phyloP scores from a whole-genome alignment of 2,329 filamentous ascomycete species.

The Pyrenochaeta sp. region DNA sequence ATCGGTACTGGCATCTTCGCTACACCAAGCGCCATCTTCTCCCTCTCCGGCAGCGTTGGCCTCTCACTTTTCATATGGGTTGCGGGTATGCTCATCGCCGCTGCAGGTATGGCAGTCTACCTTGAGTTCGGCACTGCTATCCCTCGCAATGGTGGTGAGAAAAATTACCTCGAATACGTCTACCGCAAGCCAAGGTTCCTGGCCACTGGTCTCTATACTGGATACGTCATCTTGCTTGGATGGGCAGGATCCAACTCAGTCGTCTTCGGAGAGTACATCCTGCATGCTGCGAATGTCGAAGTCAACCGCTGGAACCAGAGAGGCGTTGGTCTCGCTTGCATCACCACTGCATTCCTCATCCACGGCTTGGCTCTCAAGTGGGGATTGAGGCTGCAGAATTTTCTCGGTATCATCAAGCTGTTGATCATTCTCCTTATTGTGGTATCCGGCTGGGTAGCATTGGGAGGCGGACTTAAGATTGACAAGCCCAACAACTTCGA shows the following conservation, averaged over 20 bases:
- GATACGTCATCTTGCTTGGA: constrained; percentile 68
- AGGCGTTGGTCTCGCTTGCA: constrained; percentile 71
- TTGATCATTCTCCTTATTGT: constrained; percentile 71
- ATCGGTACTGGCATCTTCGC: constrained; percentile 74
- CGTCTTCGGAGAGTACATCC: constrained; percentile 75
- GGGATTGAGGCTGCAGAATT: constrained; percentile 73
- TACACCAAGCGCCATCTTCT: constrained; percentile 67
- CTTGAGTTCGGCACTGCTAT: constrained; percentile 72
- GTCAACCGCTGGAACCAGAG: constrained; percentile 73
- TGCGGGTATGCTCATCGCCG: constrained; percentile 67
- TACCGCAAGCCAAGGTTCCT: constrained; percentile 69
- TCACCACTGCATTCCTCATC: constrained; percentile 71
- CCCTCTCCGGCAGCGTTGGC: constrained; percentile 67
- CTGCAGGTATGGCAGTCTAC: constrained; percentile 70
- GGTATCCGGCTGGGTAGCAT: constrained; percentile 67
- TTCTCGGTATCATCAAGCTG: constrained; percentile 73
- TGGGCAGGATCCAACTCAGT: constrained; percentile 74
- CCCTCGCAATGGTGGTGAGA: constrained; percentile 71
- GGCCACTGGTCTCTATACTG: constrained; percentile 66
- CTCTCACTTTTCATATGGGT: constrained; percentile 71
- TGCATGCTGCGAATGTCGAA: constrained; percentile 70
- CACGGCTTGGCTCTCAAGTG: constrained; percentile 71
- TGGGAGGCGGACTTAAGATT: constrained; percentile 68
- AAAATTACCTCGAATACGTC: constrained; percentile 73
- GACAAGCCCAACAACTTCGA: constrained; percentile 70